Percentiles rank a stretch among this genome's conserved stretches.
These are phyloP conservation scores for Fraxinus albicans DNA, from an alignment of 305 asterid genomes.

Conservation along the genomic window DNA sequence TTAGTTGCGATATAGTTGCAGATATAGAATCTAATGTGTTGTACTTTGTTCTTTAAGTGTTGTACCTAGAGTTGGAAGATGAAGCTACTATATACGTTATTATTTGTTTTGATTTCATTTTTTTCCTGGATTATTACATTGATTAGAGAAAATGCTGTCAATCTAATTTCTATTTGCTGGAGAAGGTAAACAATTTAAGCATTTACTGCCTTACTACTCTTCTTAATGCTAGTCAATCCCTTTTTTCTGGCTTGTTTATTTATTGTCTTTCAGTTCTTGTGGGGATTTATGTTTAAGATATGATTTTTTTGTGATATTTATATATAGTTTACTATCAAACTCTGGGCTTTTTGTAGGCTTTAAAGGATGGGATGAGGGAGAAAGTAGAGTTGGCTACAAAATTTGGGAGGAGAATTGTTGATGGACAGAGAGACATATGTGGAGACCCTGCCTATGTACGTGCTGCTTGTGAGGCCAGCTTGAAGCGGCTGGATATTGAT, in stretches of 20 bases:
- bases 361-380: slow-evolving; percentile 35
- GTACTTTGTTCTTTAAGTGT: neutral
- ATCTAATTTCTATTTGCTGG: neutral
- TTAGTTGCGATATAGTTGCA: neutral
- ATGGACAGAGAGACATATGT: slow-evolving; percentile 24
- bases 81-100: neutral
- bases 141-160: neutral
- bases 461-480: slow-evolving; percentile 27
- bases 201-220: neutral
- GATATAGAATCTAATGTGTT: neutral
- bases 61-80: neutral
- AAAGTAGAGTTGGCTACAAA: slow-evolving; percentile 33
- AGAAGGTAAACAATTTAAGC: neutral
- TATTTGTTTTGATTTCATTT: neutral
- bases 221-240: neutral
- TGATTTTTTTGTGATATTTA: neutral
- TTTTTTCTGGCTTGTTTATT: neutral
- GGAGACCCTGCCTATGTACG: slow-evolving; percentile 36
- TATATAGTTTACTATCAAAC: neutral
- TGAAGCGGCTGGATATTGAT: neutral
- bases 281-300: neutral
- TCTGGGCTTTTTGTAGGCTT: slow-evolving; percentile 19
- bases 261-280: neutral
- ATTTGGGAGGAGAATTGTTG: slow-evolving; percentile 21
- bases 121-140: neutral